These are phyloP conservation scores for Gracilaria domingensis DNA, from an alignment of 23 red algal genomes.

Conservation along the genomic window DNA sequence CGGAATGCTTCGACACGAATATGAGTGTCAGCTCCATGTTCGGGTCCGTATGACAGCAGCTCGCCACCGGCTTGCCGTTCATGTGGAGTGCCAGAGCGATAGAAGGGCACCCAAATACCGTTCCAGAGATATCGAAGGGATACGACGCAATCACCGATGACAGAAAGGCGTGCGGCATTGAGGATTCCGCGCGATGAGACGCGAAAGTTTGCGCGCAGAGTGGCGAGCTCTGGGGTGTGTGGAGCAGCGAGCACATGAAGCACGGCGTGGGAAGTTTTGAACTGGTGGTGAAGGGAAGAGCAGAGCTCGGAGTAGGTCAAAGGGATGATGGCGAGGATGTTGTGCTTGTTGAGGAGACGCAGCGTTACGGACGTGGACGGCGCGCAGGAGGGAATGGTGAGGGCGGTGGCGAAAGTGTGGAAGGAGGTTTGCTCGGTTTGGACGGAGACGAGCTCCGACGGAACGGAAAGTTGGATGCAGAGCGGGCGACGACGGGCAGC, in stretches of 20 bases:
- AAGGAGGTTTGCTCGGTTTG: slow-evolving; percentile 8
- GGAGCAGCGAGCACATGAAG: not conserved
- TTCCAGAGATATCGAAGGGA: not conserved
- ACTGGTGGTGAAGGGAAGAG: not conserved
- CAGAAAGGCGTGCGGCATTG: slow-evolving; percentile 5
- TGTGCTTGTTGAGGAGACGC: slow-evolving; percentile 5
- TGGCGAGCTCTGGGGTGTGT: slow-evolving; percentile 23
- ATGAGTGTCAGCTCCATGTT: not conserved
- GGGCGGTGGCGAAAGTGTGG: not conserved
- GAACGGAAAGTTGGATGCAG: slow-evolving; percentile 21
- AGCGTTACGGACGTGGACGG: not conserved
- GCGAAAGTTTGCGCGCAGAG: not conserved
- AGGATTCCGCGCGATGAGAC: slow-evolving; percentile 9
- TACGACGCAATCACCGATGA: slow-evolving; percentile 6
- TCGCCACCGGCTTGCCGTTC: slow-evolving; percentile 25
- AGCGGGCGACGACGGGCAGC: not conserved
- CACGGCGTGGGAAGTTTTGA: not conserved
- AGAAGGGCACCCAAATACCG: not conserved
- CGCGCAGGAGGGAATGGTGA: not conserved
- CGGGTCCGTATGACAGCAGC: slow-evolving; percentile 11
- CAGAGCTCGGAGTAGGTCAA: not conserved
- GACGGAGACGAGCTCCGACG: slow-evolving; percentile 3
- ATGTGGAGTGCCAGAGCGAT: slow-evolving; percentile 1
- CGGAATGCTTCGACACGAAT: slow-evolving; percentile 17
- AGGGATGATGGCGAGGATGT: slow-evolving; percentile 11